Base-by-base conservation (phyloP, 1,139 yeast genomes). In the Lodderomyces metapsilosis region DNA sequence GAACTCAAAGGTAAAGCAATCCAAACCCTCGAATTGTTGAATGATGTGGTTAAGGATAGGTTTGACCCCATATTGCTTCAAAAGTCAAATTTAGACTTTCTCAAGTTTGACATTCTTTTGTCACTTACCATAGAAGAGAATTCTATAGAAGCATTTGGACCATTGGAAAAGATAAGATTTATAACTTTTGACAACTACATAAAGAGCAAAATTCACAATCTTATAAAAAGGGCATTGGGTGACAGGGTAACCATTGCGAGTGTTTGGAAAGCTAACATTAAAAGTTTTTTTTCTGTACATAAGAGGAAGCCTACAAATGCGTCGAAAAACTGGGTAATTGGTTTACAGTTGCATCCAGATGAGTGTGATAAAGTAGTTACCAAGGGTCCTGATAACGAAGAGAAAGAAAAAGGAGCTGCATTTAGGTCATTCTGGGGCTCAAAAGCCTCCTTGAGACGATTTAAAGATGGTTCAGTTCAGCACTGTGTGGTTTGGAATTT, bases 361-460 rank as follows among this genome's bases (percentile, higher is more conserved):
- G 91, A 84, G 54, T 74, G 84, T 45, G 96, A 88, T 52, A 85
- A 83, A 58, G 62, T 87, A 36, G 88, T 92, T 2, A 87, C 95
- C 1, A 85, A 80, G 54, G 98, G 98, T 2, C 97, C 98, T 3
- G 78, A 77, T 43, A 78, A 80, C 39, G 79, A 78, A 38, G 79
- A 75, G 34, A 72, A 70, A 23, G 82, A 78, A 37, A 82, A 75
- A 24, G 81, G 84, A 5, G 59, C 69, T 7, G 72, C 75, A 42
- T 92, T 94, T 66, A 78, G 88, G 52, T 69, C 80, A 4, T 91
- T 92, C 58, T 94, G 98, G 99, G 98, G 98, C 3, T 59, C 76
- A 11, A 83, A 79, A 52, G 82, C 95, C 0, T 88, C 95, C 12
- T 71, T 92, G 45, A 80, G 99, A 68, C 78, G 95, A 58, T 94